Percentiles rank a stretch among this genome's conserved stretches.
phyloP scores from a whole-genome alignment of 2,329 filamentous ascomycete genomes.

The Hansfordia pulvinata region DNA sequence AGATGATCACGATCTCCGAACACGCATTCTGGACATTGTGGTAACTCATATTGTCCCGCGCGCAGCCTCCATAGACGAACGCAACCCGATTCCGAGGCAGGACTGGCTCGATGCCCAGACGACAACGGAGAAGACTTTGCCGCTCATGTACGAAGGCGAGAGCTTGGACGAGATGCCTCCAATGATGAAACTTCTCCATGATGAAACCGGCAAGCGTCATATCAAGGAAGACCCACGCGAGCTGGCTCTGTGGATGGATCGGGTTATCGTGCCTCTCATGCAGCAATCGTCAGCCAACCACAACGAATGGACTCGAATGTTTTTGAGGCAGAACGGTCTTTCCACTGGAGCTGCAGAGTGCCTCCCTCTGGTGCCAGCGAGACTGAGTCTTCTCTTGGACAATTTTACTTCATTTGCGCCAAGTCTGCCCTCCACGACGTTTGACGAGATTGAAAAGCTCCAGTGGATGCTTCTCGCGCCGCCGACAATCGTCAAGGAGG shows the following conservation, averaged over 20 bases:
- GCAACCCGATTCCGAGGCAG: slow-evolving; percentile 10
- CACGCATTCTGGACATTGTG: slow-evolving; percentile 12
- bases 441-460: too few species aligned
- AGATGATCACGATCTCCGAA: slow-evolving; percentile 6
- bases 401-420: too few species aligned
- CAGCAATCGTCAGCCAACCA: slow-evolving; percentile 15
- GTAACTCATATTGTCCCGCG: slow-evolving; percentile 13
- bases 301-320: slow-evolving; percentile 17
- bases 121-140: slow-evolving; percentile 3
- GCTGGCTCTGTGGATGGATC: slow-evolving; percentile 7
- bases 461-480: too few species aligned
- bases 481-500: background rate
- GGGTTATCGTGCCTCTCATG: slow-evolving; percentile 11
- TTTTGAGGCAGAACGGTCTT: slow-evolving; percentile 16
- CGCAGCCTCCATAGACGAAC: slow-evolving; percentile 16
- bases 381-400: slow-evolving; percentile 3
- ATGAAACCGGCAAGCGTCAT: background rate
- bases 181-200: slow-evolving; percentile 6
- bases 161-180: slow-evolving; percentile 5
- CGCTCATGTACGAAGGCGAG: slow-evolving; percentile 4
- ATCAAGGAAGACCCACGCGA: slow-evolving; percentile 1
- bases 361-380: slow-evolving; percentile 12
- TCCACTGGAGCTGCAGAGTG: slow-evolving; percentile 5
- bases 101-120: slow-evolving; percentile 15
- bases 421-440: too few species aligned